A percentile compares a stretch with the other conserved stretches of the same genome.
phyloP scores from a whole-genome alignment of 441 rosid genomes.

The Manihot esculenta region DNA sequence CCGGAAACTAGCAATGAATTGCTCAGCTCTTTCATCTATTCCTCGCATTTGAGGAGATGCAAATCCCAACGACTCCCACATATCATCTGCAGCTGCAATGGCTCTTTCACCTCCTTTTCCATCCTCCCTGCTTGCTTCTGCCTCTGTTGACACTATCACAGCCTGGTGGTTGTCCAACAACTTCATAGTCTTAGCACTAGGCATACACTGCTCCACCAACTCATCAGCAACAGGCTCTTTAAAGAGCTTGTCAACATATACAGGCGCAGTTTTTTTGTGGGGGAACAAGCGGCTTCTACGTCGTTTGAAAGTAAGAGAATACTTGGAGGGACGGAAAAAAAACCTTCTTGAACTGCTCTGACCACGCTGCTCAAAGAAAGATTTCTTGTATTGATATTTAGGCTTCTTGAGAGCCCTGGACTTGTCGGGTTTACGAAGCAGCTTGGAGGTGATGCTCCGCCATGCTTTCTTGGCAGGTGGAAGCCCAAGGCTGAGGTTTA shows the following conservation, averaged over 20 bases:
- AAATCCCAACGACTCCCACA: conserved; percentile 60
- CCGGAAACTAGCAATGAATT: conserved; percentile 58
- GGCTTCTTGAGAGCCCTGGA: conserved; percentile 45
- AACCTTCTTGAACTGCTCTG: conserved; percentile 3
- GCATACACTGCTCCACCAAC: conserved; percentile 14
- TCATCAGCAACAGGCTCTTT: conserved; percentile 26
- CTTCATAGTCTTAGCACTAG: conserved; percentile 17
- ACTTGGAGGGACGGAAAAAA: not conserved
- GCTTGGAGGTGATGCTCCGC: conserved; percentile 59
- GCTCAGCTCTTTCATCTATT: conserved; percentile 80
- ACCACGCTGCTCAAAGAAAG: conserved; percentile 18
- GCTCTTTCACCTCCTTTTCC: conserved; percentile 18
- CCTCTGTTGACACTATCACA: not conserved
- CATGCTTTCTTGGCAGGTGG: conserved; percentile 70
- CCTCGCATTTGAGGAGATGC: conserved; percentile 50
- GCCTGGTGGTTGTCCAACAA: conserved; percentile 5
- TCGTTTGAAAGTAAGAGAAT: conserved; percentile 20
- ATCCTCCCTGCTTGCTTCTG: conserved; percentile 26
- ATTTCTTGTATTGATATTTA: conserved; percentile 5
- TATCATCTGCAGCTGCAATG: conserved; percentile 33
- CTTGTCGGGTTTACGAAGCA: conserved; percentile 45
- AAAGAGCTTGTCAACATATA: conserved; percentile 57
- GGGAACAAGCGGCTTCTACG: conserved; percentile 17
- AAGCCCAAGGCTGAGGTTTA: conserved; percentile 44
- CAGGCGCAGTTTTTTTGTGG: conserved; percentile 41